phyloP scores from a whole-genome alignment of 306 rosid genomes.

The Castanospermum australe region DNA sequence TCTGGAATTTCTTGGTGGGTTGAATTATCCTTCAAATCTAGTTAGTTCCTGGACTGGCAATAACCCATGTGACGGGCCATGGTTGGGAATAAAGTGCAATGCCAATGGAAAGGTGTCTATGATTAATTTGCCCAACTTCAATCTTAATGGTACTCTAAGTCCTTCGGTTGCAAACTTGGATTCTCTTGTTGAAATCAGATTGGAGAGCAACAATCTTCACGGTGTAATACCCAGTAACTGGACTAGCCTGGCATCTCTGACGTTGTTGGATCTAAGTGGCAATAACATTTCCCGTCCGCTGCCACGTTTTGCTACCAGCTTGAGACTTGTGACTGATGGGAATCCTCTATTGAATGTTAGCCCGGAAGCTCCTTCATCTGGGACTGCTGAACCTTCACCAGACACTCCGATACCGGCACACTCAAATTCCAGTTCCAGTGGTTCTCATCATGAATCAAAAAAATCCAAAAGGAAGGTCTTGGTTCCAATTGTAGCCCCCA shows the following conservation, averaged over 20 bases:
- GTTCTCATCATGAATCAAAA: neutral
- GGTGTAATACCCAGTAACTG: slow-evolving; percentile 74
- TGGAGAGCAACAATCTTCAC: slow-evolving; percentile 54
- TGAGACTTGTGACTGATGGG: slow-evolving; percentile 49
- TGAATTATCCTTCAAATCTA: slow-evolving; percentile 68
- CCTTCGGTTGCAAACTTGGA: slow-evolving; percentile 73
- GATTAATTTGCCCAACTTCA: slow-evolving; percentile 61
- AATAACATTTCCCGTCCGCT: slow-evolving; percentile 80
- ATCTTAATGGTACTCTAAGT: slow-evolving; percentile 75
- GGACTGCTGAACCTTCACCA: slow-evolving; percentile 16
- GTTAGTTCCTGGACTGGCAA: slow-evolving; percentile 70
- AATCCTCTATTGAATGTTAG: slow-evolving; percentile 32
- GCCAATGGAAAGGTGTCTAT: slow-evolving; percentile 47
- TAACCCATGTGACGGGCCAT: slow-evolving; percentile 60
- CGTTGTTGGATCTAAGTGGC: slow-evolving; percentile 69
- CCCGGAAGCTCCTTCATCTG: slow-evolving; percentile 30
- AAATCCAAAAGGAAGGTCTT: slow-evolving; percentile 33
- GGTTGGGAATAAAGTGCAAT: slow-evolving; percentile 80
- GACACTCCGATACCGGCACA: neutral
- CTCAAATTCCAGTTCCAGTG: slow-evolving; percentile 14
- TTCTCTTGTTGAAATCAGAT: slow-evolving; percentile 57
- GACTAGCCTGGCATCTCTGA: slow-evolving; percentile 60
- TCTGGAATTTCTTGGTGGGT: slow-evolving; percentile 60
- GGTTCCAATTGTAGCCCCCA: slow-evolving; percentile 49
- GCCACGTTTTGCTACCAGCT: slow-evolving; percentile 55